A percentile compares a stretch with the other conserved stretches of the same genome.
phyloP scores from a whole-genome alignment of 2,329 filamentous ascomycete genomes.

The Claviceps cyperi region DNA sequence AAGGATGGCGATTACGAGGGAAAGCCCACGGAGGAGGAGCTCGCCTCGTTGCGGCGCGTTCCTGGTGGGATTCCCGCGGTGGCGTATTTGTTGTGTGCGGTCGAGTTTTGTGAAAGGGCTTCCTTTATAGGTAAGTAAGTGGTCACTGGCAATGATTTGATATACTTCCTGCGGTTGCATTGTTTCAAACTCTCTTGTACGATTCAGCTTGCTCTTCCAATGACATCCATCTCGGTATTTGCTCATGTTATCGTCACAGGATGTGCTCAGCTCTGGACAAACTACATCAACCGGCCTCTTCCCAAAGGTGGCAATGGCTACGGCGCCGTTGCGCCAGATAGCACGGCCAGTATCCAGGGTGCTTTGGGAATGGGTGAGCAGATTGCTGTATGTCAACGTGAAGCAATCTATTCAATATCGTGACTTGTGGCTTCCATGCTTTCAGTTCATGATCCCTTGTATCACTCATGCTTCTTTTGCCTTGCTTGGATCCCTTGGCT shows the following conservation, averaged over 20 bases:
- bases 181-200: no score
- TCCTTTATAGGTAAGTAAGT: constrained; percentile 40
- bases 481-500: no score
- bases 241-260: not conserved
- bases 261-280: constrained; percentile 22
- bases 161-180: no score
- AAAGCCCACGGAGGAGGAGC: constrained; percentile 38
- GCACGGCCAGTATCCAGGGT: constrained; percentile 34
- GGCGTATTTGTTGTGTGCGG: constrained; percentile 42
- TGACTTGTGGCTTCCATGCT: no score
- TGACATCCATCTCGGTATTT: no score
- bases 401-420: no score
- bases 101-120: constrained; percentile 46
- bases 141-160: not conserved
- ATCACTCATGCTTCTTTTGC: constrained; percentile 10
- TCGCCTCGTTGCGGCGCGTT: constrained; percentile 36
- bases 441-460: constrained; percentile 15
- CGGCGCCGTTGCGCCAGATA: constrained; percentile 25
- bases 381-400: constrained; percentile 8
- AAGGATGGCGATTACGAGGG: constrained; percentile 17
- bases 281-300: constrained; percentile 47
- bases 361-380: constrained; percentile 39
- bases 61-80: constrained; percentile 35
- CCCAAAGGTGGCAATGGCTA: constrained; percentile 34
- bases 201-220: no score